These are phyloP conservation scores for Viola odorata DNA, from an alignment of 345 rosid genomes.

Conservation along the genomic window DNA sequence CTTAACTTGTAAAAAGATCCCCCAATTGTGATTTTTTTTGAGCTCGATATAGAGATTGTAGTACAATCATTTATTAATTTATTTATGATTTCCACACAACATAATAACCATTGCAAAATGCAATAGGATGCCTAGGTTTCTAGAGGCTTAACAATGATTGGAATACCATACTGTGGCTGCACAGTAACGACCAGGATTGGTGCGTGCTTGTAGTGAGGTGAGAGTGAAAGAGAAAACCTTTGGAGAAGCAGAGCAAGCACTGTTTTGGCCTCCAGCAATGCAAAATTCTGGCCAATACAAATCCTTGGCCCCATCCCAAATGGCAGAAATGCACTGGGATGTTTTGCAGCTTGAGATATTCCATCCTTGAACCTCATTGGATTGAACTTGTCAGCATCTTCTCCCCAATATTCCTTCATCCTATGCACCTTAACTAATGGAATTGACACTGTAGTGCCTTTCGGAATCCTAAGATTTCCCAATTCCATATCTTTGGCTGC, in stretches of 20 bases:
- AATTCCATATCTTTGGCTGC: slow-evolving; percentile 34
- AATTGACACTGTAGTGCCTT: slow-evolving; percentile 56
- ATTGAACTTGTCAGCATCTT: slow-evolving; percentile 67
- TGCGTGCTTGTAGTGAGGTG: slow-evolving; percentile 70
- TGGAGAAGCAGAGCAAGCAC: slow-evolving; percentile 57
- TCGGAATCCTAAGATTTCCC: slow-evolving; percentile 73
- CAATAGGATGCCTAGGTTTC: too few species aligned
- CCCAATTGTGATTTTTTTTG: too few species aligned
- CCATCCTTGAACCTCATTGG: slow-evolving; percentile 69
- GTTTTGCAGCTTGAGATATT: slow-evolving; percentile 64
- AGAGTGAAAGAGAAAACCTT: slow-evolving; percentile 53
- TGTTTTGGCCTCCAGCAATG: slow-evolving; percentile 64
- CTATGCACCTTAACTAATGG: slow-evolving; percentile 73
- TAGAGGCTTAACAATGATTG: slow-evolving; percentile 30
- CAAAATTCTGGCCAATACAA: slow-evolving; percentile 80
- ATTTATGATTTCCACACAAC: too few species aligned
- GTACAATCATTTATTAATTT: too few species aligned
- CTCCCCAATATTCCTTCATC: slow-evolving; percentile 70
- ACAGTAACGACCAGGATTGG: slow-evolving; percentile 64
- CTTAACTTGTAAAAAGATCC: too few species aligned
- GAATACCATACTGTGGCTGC: slow-evolving; percentile 80
- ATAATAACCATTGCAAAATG: too few species aligned
- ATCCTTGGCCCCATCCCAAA: slow-evolving; percentile 72
- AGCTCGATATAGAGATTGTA: too few species aligned
- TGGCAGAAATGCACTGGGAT: slow-evolving; percentile 65